Conservation (phyloP, 345 rosid species). For the Rhizophora mangle region DNA sequence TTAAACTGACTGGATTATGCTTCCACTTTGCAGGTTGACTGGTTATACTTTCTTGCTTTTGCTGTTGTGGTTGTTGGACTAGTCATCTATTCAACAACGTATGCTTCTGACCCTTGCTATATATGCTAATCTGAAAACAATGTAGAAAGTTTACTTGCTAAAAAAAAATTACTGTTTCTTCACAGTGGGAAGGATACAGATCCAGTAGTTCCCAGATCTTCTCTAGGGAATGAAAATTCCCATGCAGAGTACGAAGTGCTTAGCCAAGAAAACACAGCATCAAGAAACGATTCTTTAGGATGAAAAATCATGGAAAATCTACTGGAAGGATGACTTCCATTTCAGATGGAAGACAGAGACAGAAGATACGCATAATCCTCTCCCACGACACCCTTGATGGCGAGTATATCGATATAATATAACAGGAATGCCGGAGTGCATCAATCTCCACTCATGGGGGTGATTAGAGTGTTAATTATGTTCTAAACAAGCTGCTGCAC, state of each 20-base stretch:
- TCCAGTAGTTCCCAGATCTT: neutral
- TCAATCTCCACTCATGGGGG: too few species aligned
- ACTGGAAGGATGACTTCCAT: too few species aligned
- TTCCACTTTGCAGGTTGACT: conserved; percentile 45
- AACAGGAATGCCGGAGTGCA: too few species aligned
- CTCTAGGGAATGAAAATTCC: conserved; percentile 15
- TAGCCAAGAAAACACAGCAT: conserved; percentile 16
- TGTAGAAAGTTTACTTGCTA: neutral
- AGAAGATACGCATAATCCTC: too few species aligned
- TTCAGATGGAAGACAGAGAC: too few species aligned
- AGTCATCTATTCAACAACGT: conserved; percentile 43
- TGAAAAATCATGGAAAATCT: too few species aligned
- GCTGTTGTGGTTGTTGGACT: conserved; percentile 39
- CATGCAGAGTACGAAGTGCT: conserved; percentile 25
- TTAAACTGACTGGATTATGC: neutral
- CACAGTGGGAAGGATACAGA: conserved; percentile 29
- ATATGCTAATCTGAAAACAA: neutral
- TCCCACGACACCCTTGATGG: too few species aligned
- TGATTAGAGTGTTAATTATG: too few species aligned
- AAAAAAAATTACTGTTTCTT: neutral
- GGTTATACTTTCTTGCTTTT: conserved; percentile 54
- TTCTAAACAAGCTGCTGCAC: too few species aligned
- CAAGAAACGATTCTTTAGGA: conserved; percentile 2
- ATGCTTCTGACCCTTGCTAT: neutral
- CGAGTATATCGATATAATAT: too few species aligned